Percentiles rank a stretch among this genome's conserved stretches.
Evolutionary conservation across 768 basidiomycete species (phyloP).

Genomic region (Kwoniella mangroviensis): DNA sequence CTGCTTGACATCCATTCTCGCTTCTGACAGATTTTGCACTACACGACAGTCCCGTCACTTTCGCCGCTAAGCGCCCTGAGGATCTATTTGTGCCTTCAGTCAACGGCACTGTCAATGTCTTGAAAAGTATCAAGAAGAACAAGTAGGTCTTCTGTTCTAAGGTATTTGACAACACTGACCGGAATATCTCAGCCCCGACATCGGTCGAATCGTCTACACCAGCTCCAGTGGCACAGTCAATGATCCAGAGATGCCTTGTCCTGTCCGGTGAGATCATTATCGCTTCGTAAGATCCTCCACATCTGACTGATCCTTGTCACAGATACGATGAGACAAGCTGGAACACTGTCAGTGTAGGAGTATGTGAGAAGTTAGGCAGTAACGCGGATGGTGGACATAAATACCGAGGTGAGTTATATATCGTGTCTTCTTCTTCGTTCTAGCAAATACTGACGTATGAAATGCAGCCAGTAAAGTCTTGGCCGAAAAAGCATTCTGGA

Average conservation of each 20-base stretch:
- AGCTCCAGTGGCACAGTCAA: conserved; percentile 2
- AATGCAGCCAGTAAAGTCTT: conserved; percentile 44
- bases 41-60: conserved; percentile 33
- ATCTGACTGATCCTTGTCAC: background rate
- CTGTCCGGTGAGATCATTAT: background rate
- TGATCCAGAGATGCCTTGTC: conserved; percentile 5
- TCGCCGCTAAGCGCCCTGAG: conserved; percentile 37
- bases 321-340: conserved; percentile 46
- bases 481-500: conserved; percentile 49
- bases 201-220: conserved; percentile 65
- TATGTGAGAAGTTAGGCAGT: conserved; percentile 25
- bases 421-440: background rate
- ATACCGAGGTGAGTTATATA: conserved; percentile 36
- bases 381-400: conserved; percentile 28
- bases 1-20: background rate
- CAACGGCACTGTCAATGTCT: conserved; percentile 68
- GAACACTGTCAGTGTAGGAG: conserved; percentile 26
- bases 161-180: background rate
- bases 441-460: background rate
- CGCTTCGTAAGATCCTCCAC: background rate
- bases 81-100: conserved; percentile 74
- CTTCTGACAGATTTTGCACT: background rate
- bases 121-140: conserved; percentile 65
- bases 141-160: conserved; percentile 56
- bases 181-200: conserved; percentile 53